These are phyloP conservation scores for Ormosia semicastrata DNA, from an alignment of 306 rosid species.

Conservation along the genomic window DNA sequence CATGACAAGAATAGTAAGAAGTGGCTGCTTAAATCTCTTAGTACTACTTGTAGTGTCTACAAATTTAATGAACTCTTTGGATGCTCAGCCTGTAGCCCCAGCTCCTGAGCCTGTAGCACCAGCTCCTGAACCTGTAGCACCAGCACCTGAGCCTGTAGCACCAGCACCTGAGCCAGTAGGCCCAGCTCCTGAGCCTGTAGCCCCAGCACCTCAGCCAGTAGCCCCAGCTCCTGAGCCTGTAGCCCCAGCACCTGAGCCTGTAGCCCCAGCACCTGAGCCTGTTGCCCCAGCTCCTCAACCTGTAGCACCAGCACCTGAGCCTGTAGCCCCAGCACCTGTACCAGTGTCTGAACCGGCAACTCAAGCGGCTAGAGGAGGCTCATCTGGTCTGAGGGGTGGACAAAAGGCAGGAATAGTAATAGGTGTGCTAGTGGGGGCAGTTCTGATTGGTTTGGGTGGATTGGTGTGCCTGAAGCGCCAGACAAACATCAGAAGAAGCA, in stretches of 20 bases:
- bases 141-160: neutral
- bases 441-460: neutral
- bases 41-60: neutral
- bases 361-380: neutral
- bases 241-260: neutral
- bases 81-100: neutral
- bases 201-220: neutral
- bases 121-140: neutral
- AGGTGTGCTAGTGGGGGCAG: constrained; percentile 17
- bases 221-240: neutral
- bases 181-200: neutral
- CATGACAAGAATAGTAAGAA: constrained; percentile 5
- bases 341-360: neutral
- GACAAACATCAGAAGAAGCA: constrained; percentile 7
- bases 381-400: constrained; percentile 10
- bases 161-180: neutral
- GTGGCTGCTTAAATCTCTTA: neutral
- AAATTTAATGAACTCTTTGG: neutral
- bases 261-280: neutral
- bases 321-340: neutral
- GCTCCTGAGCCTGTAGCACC: neutral
- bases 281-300: neutral
- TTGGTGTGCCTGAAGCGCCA: constrained; percentile 26
- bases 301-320: neutral
- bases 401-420: constrained; percentile 31